Base-by-base conservation (phyloP, 257 asterid species). In the Primulina eburnea region DNA sequence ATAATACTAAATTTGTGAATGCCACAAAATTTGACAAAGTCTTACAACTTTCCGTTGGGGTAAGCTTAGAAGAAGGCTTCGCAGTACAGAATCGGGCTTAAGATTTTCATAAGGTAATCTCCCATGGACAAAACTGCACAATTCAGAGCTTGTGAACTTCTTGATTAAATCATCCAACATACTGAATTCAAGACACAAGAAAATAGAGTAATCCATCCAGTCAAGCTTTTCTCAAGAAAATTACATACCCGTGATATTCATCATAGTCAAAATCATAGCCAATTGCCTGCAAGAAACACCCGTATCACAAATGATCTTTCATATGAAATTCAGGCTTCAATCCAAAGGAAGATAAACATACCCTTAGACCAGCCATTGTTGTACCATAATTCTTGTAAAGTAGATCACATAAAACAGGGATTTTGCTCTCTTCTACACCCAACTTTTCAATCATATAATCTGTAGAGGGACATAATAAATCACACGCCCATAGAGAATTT, bases 361-460 rank as follows among this genome's bases (percentile, higher is more conserved):
- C 99, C 85, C 97, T 78, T 62, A 94, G 99, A 69, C 99, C 99
- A 0, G 99, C 97, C 99, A 94, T 91, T 68, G 99, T 91, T 29
- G 97, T 94, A 68, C 97, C 99, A 69, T 94, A 94, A 72, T 91
- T 86, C 78, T 86, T 91, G 73, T 91, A 94, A 64, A 89, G 80
- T 29, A 89, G 79, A 82, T 89, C 75, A 60, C 97, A 78, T 77
- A 94, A 76, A 52, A 79, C 89, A 10, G 71, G 71, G 59, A 89
- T 85, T 80, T 84, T 88, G 87, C 85, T 78, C 82, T 78, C 82
- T 7, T 91, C 93, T 24, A 94, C 75, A 30, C 91, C 90, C 78
- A 91, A 86, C 67, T 84, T 94, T 76, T 94, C 96, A 30, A 89
- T 78, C 93, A 94, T 79, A 69, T 84, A 94, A 86, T 76, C 99